phyloP scores from a whole-genome alignment of 2,329 filamentous ascomycete species.

The Botryotinia narcissicola region DNA sequence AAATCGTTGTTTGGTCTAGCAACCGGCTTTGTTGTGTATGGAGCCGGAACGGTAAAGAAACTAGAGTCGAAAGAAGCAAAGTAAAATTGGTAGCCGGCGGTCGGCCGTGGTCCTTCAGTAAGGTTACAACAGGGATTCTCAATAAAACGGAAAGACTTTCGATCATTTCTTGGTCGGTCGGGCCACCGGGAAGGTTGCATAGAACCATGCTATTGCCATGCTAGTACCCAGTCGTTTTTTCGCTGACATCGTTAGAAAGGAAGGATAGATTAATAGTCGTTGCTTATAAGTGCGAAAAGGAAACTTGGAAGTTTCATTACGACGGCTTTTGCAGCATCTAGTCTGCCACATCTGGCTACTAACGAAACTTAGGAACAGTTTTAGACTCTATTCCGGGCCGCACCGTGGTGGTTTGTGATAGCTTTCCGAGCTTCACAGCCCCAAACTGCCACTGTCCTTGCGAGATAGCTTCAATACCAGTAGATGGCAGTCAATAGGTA shows the following conservation, averaged over 20 bases:
- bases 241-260: slow-evolving; percentile 8
- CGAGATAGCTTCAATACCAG: background rate
- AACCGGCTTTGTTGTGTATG: slow-evolving; percentile 20
- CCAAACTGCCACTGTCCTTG: background rate
- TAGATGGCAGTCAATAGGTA: background rate
- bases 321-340: background rate
- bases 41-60: slow-evolving; percentile 24
- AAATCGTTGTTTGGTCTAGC: slow-evolving; percentile 11
- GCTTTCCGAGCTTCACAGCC: background rate
- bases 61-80: slow-evolving; percentile 12
- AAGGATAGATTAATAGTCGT: background rate
- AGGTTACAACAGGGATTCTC: slow-evolving; percentile 1
- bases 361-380: background rate
- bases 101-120: background rate
- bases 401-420: background rate
- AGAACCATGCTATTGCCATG: slow-evolving; percentile 19
- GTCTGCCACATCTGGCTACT: background rate
- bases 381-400: background rate
- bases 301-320: background rate
- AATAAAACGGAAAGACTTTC: slow-evolving; percentile 3
- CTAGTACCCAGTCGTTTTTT: slow-evolving; percentile 17
- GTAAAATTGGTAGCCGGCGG: slow-evolving; percentile 6
- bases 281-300: background rate
- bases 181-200: slow-evolving; percentile 18
- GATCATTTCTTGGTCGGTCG: slow-evolving; percentile 17